Evolutionary conservation across 805 yeast genomes (phyloP), one percentile per base, ranked within the genome.

Genomic region (Saccharomycopsis guyanensis): DNA sequence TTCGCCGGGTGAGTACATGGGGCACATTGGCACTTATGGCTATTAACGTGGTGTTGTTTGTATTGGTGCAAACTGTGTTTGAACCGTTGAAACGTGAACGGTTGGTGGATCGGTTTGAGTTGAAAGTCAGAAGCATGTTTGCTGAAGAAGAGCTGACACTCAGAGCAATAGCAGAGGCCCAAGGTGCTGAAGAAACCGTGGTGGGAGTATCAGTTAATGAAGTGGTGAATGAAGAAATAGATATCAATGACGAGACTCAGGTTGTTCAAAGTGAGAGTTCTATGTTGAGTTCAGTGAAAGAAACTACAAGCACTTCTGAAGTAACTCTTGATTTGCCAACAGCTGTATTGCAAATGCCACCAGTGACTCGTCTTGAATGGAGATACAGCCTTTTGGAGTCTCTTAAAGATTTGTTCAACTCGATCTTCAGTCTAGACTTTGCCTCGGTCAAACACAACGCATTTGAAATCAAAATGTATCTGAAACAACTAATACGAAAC

Each of bases 1-100:
- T 93, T 50, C 71, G 98, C 51, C 75, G 89, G 54, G 87, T 95
- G 3, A 86, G 96, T 4, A 89, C 97, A 0, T 93, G 96, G 95
- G 98, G 97, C 2, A 93, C 99, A 0, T 79, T 93, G 72, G 66
- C 81, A 3, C 70, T 93, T 37, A 87, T 89, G 95, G 93, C 87
- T 1, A 73, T 87, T 53, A 93, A 93, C 65, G 72, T 91, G 22
- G 43, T 84, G 6, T 62, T 94, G 23, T 88, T 93, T 53, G 58
- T 88, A 3, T 68, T 85, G 4, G 93, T 94, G 15, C 96, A 95
- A 54, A 68, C 93, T 55, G 70, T 88, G 1, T 76, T 93, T 41
- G 99, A 93, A 66, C 98, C 99, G 0, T 87, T 96, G 91, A 93
- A 88, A 59, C 69, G 98, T 53, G 69, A 78, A 48, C 69, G 89